Base-by-base conservation (phyloP, 2,329 filamentous ascomycete genomes). In the Helotiales sp. region DNA sequence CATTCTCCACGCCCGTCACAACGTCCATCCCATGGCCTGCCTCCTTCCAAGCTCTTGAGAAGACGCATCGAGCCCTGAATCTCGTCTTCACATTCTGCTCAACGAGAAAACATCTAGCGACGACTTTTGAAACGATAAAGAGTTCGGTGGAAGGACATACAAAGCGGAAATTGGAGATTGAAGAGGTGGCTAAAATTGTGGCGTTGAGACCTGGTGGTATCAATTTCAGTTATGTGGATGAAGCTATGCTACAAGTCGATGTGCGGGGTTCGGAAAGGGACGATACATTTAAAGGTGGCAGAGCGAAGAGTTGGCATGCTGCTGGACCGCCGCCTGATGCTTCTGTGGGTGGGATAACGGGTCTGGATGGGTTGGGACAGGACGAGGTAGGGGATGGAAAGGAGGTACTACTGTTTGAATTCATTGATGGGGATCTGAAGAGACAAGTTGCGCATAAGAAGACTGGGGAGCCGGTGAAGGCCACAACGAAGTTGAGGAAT, bases 61-160 rank as follows among this genome's bases (percentile, higher is more conserved):
- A 87, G 71, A 89, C 87, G 0, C 90, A 98, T 71, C 84, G 86
- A 60, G 93, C 95, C 1, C 76, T 99, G 59, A 99, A 96, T 67
- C 76, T 98, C 1, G 91, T 98, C 0, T 96, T 91, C 67, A 98
- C 95, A 0, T 98, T 99, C 70, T 96, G 91, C 76, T 95, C 87
- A 70, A 93, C 93, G 1, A 86, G 95, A 46, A 97, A 96, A 71
- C 90, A 98, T 67, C 81, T 98, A 27, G 87, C 90, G 0, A 98
- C 95, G 0, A 97, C 93, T 0, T 91, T 97, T 64, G 89, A 95
- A 15, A 96, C 89, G 5, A 89, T 99, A 47, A 91, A 87, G 66
- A 83, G 85, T 8, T 84, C 93, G 0, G 93, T 98, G 0, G 91
- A 97, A 72, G 84, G 83, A 0, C 91, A 97, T 69, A 92, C 86